phyloP scores from a whole-genome alignment of 139 green algal species.

The Picochlorum sp. region DNA sequence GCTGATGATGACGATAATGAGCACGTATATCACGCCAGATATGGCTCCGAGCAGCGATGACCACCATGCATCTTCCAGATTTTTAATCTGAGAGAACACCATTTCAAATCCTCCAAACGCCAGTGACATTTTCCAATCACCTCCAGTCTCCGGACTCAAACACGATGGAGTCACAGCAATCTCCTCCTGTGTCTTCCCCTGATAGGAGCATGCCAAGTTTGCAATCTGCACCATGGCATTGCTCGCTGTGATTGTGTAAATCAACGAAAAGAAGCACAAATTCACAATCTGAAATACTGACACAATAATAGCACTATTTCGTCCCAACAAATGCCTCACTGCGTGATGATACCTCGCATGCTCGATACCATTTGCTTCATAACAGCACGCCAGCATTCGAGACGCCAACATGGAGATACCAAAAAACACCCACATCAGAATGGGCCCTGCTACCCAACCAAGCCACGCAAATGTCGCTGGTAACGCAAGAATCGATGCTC shows the following conservation, averaged over 20 bases:
- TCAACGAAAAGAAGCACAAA: constrained; percentile 11
- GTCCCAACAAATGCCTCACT: not conserved
- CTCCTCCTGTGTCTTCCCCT: not conserved
- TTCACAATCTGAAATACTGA: constrained; percentile 20
- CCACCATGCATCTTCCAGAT: constrained; percentile 18
- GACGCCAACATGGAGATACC: not conserved
- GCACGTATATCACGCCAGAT: too few species aligned
- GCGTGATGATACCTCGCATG: constrained; percentile 4
- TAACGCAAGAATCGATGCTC: not conserved
- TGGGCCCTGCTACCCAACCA: not conserved
- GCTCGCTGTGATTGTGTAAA: constrained; percentile 16
- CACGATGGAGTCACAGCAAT: not conserved
- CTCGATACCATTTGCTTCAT: not conserved
- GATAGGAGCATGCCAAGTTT: not conserved
- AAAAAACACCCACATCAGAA: constrained; percentile 2
- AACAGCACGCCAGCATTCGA: not conserved
- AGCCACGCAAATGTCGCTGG: not conserved
- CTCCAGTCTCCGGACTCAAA: not conserved
- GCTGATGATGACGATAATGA: too few species aligned
- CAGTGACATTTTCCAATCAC: constrained; percentile 30
- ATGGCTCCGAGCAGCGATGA: constrained; percentile 6
- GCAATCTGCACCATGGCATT: constrained; percentile 11
- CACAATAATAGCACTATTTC: not conserved
- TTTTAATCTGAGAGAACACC: constrained; percentile 29
- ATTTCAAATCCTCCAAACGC: constrained; percentile 36